Evolutionary conservation across 2,329 filamentous ascomycete species (phyloP).

Genomic region (Aspergillus arachidicola): DNA sequence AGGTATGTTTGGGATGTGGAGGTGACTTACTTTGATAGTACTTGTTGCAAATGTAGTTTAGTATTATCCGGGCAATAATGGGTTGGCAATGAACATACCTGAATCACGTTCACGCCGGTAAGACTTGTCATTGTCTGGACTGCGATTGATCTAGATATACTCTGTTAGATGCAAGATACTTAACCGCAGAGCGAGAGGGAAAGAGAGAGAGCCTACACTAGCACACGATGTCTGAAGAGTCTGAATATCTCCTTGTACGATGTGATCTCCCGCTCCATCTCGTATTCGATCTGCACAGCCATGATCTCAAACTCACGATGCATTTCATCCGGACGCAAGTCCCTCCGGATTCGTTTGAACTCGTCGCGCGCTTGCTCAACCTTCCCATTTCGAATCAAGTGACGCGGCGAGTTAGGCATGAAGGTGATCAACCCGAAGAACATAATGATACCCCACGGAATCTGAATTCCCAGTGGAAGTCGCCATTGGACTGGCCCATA

Average conservation of each 20-base stretch:
- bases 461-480: slow-evolving; percentile 57
- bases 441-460: slow-evolving; percentile 59
- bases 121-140: slow-evolving; percentile 62
- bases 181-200: neutral
- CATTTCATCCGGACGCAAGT: slow-evolving; percentile 48
- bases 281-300: slow-evolving; percentile 58
- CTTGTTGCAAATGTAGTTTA: slow-evolving; percentile 14
- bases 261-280: slow-evolving; percentile 59
- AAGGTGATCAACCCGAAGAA: slow-evolving; percentile 58
- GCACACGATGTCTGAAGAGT: slow-evolving; percentile 54
- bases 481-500: slow-evolving; percentile 59
- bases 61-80: neutral
- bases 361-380: slow-evolving; percentile 52
- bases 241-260: slow-evolving; percentile 56
- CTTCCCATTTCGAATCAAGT: slow-evolving; percentile 55
- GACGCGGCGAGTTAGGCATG: slow-evolving; percentile 59
- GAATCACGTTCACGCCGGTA: slow-evolving; percentile 62
- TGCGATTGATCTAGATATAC: slow-evolving; percentile 47
- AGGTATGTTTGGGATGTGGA: slow-evolving; percentile 1
- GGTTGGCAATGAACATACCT: slow-evolving; percentile 29
- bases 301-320: slow-evolving; percentile 58
- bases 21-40: slow-evolving; percentile 34
- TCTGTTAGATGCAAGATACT: slow-evolving; percentile 13
- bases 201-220: slow-evolving; percentile 44
- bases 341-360: slow-evolving; percentile 53